These are phyloP conservation scores for Diplocarpon rosae DNA, from an alignment of 2,329 filamentous ascomycete species.

Conservation along the genomic window DNA sequence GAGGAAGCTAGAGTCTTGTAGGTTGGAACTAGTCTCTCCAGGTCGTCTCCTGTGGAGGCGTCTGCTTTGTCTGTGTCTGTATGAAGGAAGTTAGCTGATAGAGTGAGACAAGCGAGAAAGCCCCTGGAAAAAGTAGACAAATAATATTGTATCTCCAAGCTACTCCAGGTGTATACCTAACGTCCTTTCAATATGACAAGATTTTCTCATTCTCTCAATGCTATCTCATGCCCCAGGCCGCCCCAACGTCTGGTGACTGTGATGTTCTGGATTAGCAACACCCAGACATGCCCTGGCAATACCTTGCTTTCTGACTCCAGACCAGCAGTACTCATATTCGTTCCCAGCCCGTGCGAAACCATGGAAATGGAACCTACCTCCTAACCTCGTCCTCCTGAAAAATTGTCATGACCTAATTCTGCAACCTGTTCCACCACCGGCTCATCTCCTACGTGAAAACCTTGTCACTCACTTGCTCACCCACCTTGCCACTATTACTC, in stretches of 20 bases:
- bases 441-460: slow-evolving; percentile 52
- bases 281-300: not conserved
- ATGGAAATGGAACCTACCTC: slow-evolving; percentile 14
- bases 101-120: not conserved
- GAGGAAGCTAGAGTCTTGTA: slow-evolving; percentile 42
- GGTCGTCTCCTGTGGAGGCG: slow-evolving; percentile 32
- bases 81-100: slow-evolving; percentile 7
- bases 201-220: not conserved
- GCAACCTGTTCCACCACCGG: slow-evolving; percentile 52
- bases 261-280: too few species aligned
- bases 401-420: slow-evolving; percentile 64
- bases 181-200: too few species aligned
- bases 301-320: not conserved
- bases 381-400: slow-evolving; percentile 51
- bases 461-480: slow-evolving; percentile 53
- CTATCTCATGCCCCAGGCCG: not conserved
- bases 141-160: not conserved
- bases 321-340: not conserved
- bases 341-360: not conserved
- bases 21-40: slow-evolving; percentile 43
- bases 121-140: not conserved
- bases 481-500: slow-evolving; percentile 51
- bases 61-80: slow-evolving; percentile 35
- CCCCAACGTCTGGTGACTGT: not conserved
- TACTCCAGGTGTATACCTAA: too few species aligned